Base-by-base conservation (phyloP, 768 basidiomycete species). In the Cystobasidium onofrii region DNA sequence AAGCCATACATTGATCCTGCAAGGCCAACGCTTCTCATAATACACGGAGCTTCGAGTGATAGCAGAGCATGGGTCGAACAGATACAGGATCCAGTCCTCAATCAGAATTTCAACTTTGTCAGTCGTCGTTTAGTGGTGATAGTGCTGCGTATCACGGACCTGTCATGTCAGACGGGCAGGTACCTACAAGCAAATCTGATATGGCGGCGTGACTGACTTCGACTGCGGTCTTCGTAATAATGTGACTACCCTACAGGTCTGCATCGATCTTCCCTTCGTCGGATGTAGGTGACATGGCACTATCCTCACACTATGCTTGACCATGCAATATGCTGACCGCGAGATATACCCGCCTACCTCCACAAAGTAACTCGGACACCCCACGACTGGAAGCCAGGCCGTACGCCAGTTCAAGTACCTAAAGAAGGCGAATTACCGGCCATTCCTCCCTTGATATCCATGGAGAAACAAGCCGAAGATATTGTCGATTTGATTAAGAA, bases 31-130 rank as follows among this genome's bases (percentile, higher is more conserved):
- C 17, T 64, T 10, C 29, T 64, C 12, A 10, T 64, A 15, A 46
- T 64, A 17, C 63, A 64, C 36, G 63, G 27, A 6, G 25, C 36
- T 15, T 7, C 36, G 7, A 27, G 34, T 23, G 63, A 64, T 46
- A 27, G 33, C 12, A 17, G 63, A 9, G 10, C 34, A 17, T 64
- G 63, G 63, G 23, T 18, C 9, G 36, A 12, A 3, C 63, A 64
- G 43, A 46, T 64, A 4, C 23, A 36, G 23, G 63, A 64, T 41
- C 63, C 63, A 7, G 63, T 41, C 18, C 31, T 64, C 9, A 64
- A 64, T 25, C 63, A 64, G n/a, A 64, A 64, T 23, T 64, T 64
- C 39, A 64, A 64, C 39, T 18, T 60, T 25, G 57, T 60, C 17
- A 60, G 57, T 64, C 1, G 63, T 63, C 62, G n/a, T n/a, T n/a